Base-by-base conservation (phyloP, 768 basidiomycete genomes). In the Asterophora parasitica region DNA sequence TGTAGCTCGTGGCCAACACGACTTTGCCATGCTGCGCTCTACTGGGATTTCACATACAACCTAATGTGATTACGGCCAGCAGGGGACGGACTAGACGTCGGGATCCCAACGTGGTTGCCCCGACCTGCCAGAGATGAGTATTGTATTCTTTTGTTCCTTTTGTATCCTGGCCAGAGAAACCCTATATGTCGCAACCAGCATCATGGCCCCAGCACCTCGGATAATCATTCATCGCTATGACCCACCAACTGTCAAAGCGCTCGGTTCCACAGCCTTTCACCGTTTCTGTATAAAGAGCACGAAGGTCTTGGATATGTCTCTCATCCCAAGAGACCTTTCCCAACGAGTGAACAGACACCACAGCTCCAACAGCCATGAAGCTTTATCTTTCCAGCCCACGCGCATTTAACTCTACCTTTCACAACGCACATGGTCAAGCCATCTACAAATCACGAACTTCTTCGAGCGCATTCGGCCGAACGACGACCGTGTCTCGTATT, bases 401-500 rank as follows among this genome's bases (percentile, higher is more conserved):
- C 13, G 46, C 58, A 27, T 45, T 58, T 38, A 60, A 63, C 45
- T 52, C 59, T 2, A 55, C 49, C 26, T 58, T 58, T 42, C 51
- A 36, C 27, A 50, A 54, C 13, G 59, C 50, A 32, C 50, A 59
- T n/a, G 62, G 59, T 26, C 58, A 59, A 30, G 49, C 54, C 16
- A 30, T 60, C n/a, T 63, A 62, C 48, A 56, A 55, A 41, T 51
- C 56, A 17, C 44, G 33, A 23, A 59, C 61, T 4, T 56, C 58
- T 4, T 53, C 46, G 20, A 55, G 43, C 20, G 28, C 55, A 3
- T 59, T 60, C 38, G 51, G 50, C 31, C 49, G 56, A 16, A 58
- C 53, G 5, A 58, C 61, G 17, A 53, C 52, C 11, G 54, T 59
- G 3, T 52, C 16, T 44, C 51, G 55, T 31, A 44, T 54, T 20